Conservation (phyloP, 2,329 filamentous ascomycete species). For the Aspergillus latus region DNA sequence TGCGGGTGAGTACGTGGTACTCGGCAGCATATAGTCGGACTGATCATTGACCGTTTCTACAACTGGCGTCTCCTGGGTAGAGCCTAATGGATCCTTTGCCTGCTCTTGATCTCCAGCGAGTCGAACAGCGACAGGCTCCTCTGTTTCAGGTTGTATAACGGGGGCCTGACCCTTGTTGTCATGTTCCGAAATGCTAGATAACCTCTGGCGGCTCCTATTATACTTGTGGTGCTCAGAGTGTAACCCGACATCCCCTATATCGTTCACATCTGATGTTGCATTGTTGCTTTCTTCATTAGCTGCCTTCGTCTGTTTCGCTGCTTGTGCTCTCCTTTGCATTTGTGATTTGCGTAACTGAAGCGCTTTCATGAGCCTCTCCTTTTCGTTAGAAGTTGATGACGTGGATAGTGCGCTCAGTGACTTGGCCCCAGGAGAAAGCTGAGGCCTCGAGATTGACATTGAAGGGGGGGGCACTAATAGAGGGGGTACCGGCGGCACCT, state of each 20-base stretch:
- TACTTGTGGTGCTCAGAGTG: conserved; percentile 17
- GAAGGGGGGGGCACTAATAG: conserved; percentile 41
- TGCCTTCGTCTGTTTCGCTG: conserved; percentile 30
- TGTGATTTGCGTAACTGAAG: conserved; percentile 86
- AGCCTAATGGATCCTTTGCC: conserved; percentile 3
- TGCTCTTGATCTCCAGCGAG: conserved; percentile 1
- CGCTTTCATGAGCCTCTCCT: conserved; percentile 89
- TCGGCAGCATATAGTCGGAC: conserved; percentile 2
- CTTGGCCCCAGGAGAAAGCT: conserved; percentile 40
- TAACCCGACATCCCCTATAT: conserved; percentile 33
- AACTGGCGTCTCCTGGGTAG: background rate
- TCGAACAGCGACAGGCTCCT: conserved; percentile 6
- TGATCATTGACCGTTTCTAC: conserved; percentile 2
- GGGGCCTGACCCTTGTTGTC: conserved; percentile 18
- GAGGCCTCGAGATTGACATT: conserved; percentile 34
- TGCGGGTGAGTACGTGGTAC: conserved; percentile 11
- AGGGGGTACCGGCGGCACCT: conserved; percentile 39
- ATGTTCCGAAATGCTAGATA: conserved; percentile 14
- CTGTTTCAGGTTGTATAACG: conserved; percentile 17
- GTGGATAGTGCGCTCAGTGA: conserved; percentile 48
- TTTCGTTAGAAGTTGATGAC: conserved; percentile 77
- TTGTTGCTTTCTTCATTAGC: conserved; percentile 18
- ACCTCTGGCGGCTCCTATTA: conserved; percentile 11
- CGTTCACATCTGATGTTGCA: conserved; percentile 10
- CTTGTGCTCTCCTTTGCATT: conserved; percentile 47